Conservation (phyloP, 2,329 filamentous ascomycete species). For the Aspergillus proliferans region DNA sequence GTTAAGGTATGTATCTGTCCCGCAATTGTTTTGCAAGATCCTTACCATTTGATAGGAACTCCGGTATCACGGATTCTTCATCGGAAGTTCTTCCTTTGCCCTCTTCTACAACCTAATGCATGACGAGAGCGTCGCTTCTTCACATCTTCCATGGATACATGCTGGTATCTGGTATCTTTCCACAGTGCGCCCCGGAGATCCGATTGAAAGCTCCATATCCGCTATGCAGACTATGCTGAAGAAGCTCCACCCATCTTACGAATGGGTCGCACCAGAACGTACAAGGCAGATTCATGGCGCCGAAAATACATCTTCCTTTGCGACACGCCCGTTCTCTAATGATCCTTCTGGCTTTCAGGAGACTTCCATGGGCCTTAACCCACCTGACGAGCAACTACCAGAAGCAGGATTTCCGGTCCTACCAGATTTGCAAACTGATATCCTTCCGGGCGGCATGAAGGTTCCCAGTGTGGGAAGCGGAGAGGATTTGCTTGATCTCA, state of each 20-base stretch:
- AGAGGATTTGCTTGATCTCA: slow-evolving; percentile 31
- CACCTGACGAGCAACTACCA: background rate
- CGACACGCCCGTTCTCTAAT: background rate
- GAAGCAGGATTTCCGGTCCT: slow-evolving; percentile 6
- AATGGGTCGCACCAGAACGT: slow-evolving; percentile 14
- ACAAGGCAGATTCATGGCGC: background rate
- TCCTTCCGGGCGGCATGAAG: slow-evolving; percentile 15
- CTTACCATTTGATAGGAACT: slow-evolving; percentile 28
- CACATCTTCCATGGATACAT: slow-evolving; percentile 40
- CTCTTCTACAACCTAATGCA: slow-evolving; percentile 41
- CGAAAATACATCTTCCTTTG: background rate
- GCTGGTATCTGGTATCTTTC: slow-evolving; percentile 32
- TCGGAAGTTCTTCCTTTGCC: slow-evolving; percentile 38
- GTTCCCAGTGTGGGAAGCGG: slow-evolving; percentile 19
- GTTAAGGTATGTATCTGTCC: slow-evolving; percentile 28
- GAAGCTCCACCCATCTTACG: slow-evolving; percentile 26
- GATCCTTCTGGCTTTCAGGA: background rate
- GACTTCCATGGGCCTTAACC: background rate
- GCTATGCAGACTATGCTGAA: slow-evolving; percentile 28
- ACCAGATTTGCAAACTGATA: slow-evolving; percentile 17
- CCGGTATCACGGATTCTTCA: slow-evolving; percentile 42
- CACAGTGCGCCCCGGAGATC: slow-evolving; percentile 28
- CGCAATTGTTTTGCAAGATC: background rate
- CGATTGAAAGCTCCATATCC: slow-evolving; percentile 22
- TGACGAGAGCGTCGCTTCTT: slow-evolving; percentile 28